Evolutionary conservation across 345 rosid species (phyloP).

Genomic region (Hibiscus trionum): DNA sequence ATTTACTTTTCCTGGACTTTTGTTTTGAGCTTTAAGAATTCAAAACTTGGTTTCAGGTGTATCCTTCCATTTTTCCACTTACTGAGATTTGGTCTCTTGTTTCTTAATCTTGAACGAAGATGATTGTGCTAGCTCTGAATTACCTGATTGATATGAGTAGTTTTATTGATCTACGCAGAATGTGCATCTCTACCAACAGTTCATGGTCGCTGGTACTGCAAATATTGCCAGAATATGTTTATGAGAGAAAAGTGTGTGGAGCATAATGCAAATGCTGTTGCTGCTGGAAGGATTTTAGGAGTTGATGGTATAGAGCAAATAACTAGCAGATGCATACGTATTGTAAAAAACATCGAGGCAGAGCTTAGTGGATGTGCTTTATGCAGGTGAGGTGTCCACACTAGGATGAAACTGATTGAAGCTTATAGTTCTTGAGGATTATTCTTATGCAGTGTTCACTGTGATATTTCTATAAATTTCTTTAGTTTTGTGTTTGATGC

Average conservation of each 20-base stretch:
- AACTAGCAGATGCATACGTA: slow-evolving; percentile 80
- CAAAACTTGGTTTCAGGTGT: background rate
- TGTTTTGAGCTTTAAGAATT: background rate
- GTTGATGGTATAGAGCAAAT: slow-evolving; percentile 74
- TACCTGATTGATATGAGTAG: slow-evolving; percentile 1
- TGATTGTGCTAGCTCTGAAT: background rate
- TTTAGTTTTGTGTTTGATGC: background rate
- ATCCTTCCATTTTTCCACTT: background rate
- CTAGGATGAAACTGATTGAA: slow-evolving; percentile 10
- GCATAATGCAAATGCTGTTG: slow-evolving; percentile 64
- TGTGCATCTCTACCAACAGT: slow-evolving; percentile 61
- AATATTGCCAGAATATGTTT: slow-evolving; percentile 62
- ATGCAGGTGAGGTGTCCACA: slow-evolving; percentile 57
- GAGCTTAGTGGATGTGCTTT: slow-evolving; percentile 83
- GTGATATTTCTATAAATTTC: background rate
- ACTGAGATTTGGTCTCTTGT: background rate
- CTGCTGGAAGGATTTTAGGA: slow-evolving; percentile 76
- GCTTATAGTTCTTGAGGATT: slow-evolving; percentile 2
- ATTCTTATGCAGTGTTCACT: background rate
- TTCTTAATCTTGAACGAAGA: background rate
- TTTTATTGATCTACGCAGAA: slow-evolving; percentile 44
- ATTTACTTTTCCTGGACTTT: background rate
- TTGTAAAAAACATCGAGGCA: slow-evolving; percentile 64
- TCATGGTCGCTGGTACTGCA: slow-evolving; percentile 85
- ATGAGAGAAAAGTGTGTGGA: slow-evolving; percentile 55